These are phyloP conservation scores for Dacryopinax spathularia DNA, from an alignment of 768 basidiomycete species.

Conservation along the genomic window DNA sequence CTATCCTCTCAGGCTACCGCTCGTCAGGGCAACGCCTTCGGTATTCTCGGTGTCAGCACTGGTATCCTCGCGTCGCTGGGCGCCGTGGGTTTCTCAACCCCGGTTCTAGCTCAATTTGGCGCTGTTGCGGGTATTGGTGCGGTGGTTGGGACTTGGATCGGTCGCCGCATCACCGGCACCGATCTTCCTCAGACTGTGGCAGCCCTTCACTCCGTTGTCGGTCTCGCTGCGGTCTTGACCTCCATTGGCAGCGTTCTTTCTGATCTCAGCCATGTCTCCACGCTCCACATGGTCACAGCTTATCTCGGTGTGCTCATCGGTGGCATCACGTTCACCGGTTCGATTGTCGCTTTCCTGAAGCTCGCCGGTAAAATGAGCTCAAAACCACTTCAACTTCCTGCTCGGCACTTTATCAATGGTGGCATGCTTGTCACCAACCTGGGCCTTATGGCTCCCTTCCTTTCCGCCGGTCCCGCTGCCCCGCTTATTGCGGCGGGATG, in stretches of 20 bases:
- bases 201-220: constrained; percentile 80
- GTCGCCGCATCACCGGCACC: constrained; percentile 70
- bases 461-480: constrained; percentile 51
- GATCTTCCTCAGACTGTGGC: constrained; percentile 73
- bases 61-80: constrained; percentile 68
- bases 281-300: constrained; percentile 65
- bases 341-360: constrained; percentile 79
- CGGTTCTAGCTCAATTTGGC: constrained; percentile 63
- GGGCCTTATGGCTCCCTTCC: constrained; percentile 61
- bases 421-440: constrained; percentile 59
- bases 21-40: constrained; percentile 76
- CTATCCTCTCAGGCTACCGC: constrained; percentile 68
- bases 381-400: constrained; percentile 55
- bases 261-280: constrained; percentile 52
- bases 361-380: constrained; percentile 71
- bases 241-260: constrained; percentile 69
- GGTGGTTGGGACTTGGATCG: constrained; percentile 53
- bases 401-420: constrained; percentile 60
- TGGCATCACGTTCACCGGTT: constrained; percentile 81
- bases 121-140: constrained; percentile 64
- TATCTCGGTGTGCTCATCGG: constrained; percentile 79
- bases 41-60: constrained; percentile 68
- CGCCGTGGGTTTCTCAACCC: constrained; percentile 69
- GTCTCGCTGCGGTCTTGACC: constrained; percentile 77
- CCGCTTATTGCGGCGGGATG: constrained; percentile 67